Percentiles rank a stretch among this genome's conserved stretches.
Conservation (phyloP, 2,329 filamentous ascomycete species). For the Cytospora leucostoma region DNA sequence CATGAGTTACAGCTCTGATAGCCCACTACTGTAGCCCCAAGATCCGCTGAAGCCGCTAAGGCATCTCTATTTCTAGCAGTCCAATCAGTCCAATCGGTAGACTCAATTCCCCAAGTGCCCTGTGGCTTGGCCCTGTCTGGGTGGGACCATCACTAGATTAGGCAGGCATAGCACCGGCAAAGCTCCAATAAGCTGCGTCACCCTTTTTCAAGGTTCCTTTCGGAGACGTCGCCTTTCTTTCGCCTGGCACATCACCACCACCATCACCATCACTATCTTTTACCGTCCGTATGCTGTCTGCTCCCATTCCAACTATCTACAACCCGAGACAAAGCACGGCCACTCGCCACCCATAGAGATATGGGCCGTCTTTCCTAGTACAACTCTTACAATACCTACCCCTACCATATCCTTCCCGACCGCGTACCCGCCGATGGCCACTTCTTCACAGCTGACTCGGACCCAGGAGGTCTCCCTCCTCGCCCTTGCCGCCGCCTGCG, state of each 20-base stretch:
- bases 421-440: slow-evolving; percentile 18
- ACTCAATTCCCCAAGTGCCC: slow-evolving; percentile 11
- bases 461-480: slow-evolving; percentile 58
- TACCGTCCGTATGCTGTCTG: too few relatives aligned
- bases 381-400: not conserved
- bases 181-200: slow-evolving; percentile 19
- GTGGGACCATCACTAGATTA: not conserved
- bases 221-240: slow-evolving; percentile 23
- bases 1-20: not conserved
- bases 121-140: slow-evolving; percentile 3
- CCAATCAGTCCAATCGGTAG: slow-evolving; percentile 22
- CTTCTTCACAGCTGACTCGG: slow-evolving; percentile 45
- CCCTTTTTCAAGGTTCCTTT: slow-evolving; percentile 8
- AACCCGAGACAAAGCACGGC: not conserved
- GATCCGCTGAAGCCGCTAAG: slow-evolving; percentile 23
- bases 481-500: slow-evolving; percentile 66
- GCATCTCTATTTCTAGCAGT: slow-evolving; percentile 15
- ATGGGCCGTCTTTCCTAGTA: not conserved
- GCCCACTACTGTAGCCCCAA: slow-evolving; percentile 1
- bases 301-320: not conserved
- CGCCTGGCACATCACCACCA: not conserved
- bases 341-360: not conserved
- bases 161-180: not conserved
- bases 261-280: not conserved
- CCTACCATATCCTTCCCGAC: not conserved